A percentile compares a stretch with the other conserved stretches of the same genome.
Evolutionary conservation across 2,329 filamentous ascomycete genomes (phyloP).

Genomic region (Aureobasidium zeae): DNA sequence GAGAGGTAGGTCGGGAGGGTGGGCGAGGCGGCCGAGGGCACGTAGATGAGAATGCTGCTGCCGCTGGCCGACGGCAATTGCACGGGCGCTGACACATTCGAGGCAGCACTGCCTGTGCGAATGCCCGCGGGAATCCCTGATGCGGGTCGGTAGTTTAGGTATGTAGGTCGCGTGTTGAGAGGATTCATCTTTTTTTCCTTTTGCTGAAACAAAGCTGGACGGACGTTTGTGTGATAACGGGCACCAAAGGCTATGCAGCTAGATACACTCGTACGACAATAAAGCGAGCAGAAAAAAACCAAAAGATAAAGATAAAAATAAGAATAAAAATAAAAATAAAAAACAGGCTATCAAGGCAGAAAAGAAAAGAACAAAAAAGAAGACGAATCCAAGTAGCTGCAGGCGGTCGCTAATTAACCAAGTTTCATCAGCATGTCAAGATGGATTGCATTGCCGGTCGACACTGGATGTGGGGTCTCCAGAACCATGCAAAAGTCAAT

Average conservation of each 20-base stretch:
- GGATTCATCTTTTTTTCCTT: too few relatives aligned
- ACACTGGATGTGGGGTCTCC: too few relatives aligned
- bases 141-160: slow-evolving; percentile 13
- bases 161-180: slow-evolving; percentile 8
- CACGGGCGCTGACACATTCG: not conserved
- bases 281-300: not conserved
- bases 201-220: too few relatives aligned
- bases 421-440: too few relatives aligned
- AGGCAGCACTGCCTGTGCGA: not conserved
- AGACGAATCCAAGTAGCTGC: too few relatives aligned
- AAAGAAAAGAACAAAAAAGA: too few relatives aligned
- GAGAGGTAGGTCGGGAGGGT: not conserved
- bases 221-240: not conserved
- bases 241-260: not conserved
- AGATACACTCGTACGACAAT: not conserved
- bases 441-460: too few relatives aligned
- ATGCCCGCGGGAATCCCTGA: not conserved
- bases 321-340: too few relatives aligned
- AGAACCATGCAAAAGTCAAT: too few relatives aligned
- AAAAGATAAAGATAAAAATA: not conserved
- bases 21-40: slow-evolving; percentile 6
- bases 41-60: slow-evolving; percentile 11
- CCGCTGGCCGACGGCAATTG: slow-evolving; percentile 3
- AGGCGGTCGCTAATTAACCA: too few relatives aligned
- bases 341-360: too few relatives aligned